phyloP scores from a whole-genome alignment of 192 early-diverging fungal species.

The Neocallimastix lanati region DNA sequence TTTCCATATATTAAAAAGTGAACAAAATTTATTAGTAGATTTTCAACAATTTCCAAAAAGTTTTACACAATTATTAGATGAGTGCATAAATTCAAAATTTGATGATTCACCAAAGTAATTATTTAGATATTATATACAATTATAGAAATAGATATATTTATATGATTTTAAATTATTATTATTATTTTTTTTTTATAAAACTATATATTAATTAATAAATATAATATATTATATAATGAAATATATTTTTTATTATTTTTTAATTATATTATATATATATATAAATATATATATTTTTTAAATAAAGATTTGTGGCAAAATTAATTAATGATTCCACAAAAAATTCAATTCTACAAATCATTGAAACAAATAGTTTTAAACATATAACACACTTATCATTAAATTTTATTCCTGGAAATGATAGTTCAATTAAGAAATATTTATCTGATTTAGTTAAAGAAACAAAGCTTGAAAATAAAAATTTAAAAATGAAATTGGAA shows the following conservation, averaged over 20 bases:
- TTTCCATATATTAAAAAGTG: slow-evolving; percentile 19
- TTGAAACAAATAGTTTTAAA: neutral
- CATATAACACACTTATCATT: neutral
- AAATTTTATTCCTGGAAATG: neutral
- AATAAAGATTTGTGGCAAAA: neutral
- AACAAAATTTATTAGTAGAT: slow-evolving; percentile 29
- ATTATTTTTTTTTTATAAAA: too few species aligned
- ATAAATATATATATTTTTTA: too few species aligned
- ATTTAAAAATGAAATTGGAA: neutral
- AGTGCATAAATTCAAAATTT: slow-evolving; percentile 1
- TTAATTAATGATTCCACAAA: neutral
- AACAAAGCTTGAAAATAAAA: neutral
- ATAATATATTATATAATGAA: too few species aligned
- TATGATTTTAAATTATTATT: too few species aligned
- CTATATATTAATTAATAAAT: too few species aligned
- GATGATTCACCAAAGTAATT: slow-evolving; percentile 19
- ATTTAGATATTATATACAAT: too few species aligned
- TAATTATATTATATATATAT: neutral
- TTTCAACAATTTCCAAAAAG: slow-evolving; percentile 32
- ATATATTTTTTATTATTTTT: neutral
- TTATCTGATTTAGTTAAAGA: neutral
- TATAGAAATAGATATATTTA: too few species aligned
- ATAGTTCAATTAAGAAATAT: neutral
- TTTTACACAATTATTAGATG: slow-evolving; percentile 23
- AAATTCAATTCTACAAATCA: neutral